Conservation (phyloP, 2,329 filamentous ascomycete genomes). For the Alternaria infectoria region DNA sequence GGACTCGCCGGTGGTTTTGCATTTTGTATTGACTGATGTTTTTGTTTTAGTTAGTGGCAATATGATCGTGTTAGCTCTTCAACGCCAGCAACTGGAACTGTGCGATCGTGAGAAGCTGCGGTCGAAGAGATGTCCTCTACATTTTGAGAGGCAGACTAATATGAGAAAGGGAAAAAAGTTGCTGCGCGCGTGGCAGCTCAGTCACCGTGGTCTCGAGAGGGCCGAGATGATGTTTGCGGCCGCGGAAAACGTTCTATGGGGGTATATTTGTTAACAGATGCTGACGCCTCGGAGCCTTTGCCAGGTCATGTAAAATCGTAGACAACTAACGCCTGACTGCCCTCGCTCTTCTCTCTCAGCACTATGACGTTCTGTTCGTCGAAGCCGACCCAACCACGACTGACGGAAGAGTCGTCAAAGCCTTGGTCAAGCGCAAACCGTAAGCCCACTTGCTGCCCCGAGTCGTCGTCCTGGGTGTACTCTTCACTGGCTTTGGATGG, state of each 20-base stretch:
- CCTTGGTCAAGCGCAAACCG: constrained; percentile 44
- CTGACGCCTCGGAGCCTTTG: neutral
- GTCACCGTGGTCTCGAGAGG: no score
- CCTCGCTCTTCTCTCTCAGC: constrained; percentile 71
- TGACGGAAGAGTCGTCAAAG: constrained; percentile 52
- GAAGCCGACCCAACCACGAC: constrained; percentile 77
- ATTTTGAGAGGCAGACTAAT: neutral
- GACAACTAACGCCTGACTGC: constrained; percentile 76
- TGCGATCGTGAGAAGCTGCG: neutral
- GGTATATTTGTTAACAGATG: neutral
- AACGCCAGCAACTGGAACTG: neutral
- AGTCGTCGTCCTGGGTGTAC: constrained; percentile 26
- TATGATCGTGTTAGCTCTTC: neutral
- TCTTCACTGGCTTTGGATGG: constrained; percentile 43
- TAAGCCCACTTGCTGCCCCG: constrained; percentile 38
- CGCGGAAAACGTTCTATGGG: neutral
- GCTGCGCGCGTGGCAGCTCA: no score
- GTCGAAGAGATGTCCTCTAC: neutral
- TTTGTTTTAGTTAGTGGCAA: neutral
- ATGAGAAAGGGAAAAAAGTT: no score
- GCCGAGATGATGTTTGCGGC: neutral
- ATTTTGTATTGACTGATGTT: fast-evolving
- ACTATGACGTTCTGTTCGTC: constrained; percentile 93
- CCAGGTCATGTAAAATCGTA: constrained; percentile 78
- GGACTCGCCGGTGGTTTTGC: neutral